Conservation (phyloP, 164 flowering plant genomes). For the Umbilicus rupestris region DNA sequence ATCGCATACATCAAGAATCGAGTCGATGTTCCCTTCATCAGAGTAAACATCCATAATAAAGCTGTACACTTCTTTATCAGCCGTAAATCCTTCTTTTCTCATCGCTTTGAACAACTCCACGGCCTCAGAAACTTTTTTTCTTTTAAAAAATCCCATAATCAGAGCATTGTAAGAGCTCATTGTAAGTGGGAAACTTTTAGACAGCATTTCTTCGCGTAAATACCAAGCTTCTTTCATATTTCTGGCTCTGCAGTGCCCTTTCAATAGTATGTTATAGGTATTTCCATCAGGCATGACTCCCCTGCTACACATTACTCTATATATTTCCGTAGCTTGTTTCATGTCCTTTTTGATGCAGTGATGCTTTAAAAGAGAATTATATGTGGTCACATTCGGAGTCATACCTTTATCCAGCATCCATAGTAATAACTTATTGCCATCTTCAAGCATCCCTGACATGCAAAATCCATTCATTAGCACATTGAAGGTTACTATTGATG, state of each 20-base stretch:
- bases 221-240: conserved; percentile 68
- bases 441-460: conserved; percentile 51
- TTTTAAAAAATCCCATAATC: conserved; percentile 42
- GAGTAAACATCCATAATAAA: conserved; percentile 35
- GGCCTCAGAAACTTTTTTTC: conserved; percentile 46
- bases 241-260: conserved; percentile 61
- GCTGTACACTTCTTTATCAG: conserved; percentile 37
- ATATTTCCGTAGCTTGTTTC: conserved; percentile 35
- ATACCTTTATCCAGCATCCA: conserved; percentile 67
- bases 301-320: conserved; percentile 29
- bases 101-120: conserved; percentile 52
- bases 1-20: conserved; percentile 46
- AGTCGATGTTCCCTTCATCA: conserved; percentile 40
- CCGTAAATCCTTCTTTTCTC: conserved; percentile 37
- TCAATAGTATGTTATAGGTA: conserved; percentile 51
- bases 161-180: conserved; percentile 39
- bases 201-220: conserved; percentile 47
- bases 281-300: conserved; percentile 45
- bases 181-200: conserved; percentile 34
- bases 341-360: conserved; percentile 45
- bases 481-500: conserved; percentile 61
- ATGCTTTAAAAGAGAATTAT: conserved; percentile 61
- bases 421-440: conserved; percentile 39
- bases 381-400: conserved; percentile 48
- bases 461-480: conserved; percentile 72